Evolutionary conservation across 257 asterid species (phyloP).

Genomic region (Orobanche coerulescens): DNA sequence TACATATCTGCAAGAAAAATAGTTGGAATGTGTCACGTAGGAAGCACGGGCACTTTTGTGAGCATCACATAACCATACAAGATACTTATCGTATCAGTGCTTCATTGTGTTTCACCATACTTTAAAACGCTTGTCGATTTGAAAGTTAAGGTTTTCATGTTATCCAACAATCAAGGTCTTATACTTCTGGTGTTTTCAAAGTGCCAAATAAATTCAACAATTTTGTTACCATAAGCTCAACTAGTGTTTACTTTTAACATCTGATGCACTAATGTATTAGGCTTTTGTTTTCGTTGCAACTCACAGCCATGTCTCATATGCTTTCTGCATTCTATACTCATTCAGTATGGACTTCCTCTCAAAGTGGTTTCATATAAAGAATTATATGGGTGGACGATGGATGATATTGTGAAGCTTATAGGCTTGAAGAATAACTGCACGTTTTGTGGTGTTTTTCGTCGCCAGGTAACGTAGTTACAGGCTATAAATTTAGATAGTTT

Average conservation of each 20-base stretch:
- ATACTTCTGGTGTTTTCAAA: background rate
- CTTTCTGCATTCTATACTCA: background rate
- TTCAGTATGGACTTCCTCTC: constrained; percentile 92
- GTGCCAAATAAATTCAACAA: background rate
- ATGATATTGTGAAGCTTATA: constrained; percentile 91
- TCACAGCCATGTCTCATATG: constrained; percentile 12
- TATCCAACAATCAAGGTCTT: background rate
- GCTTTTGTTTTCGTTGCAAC: background rate
- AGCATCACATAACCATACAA: too few relatives aligned
- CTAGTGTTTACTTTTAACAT: background rate
- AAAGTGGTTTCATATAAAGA: constrained; percentile 93
- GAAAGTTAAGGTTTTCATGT: background rate
- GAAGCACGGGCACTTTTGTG: too few relatives aligned
- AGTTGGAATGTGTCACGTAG: too few relatives aligned
- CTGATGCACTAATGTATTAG: constrained; percentile 7
- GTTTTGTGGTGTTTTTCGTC: constrained; percentile 97
- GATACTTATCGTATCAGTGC: too few relatives aligned
- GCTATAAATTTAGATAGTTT: background rate
- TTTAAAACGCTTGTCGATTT: background rate
- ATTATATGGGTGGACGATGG: constrained; percentile 98
- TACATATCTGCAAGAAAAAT: background rate
- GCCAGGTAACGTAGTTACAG: constrained; percentile 56
- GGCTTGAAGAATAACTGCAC: constrained; percentile 98
- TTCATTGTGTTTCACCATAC: too few relatives aligned
- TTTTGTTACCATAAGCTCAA: background rate